A percentile compares a stretch with the other conserved stretches of the same genome.
Conservation (phyloP, 164 flowering plant species). For the Warburgia ugandensis region DNA sequence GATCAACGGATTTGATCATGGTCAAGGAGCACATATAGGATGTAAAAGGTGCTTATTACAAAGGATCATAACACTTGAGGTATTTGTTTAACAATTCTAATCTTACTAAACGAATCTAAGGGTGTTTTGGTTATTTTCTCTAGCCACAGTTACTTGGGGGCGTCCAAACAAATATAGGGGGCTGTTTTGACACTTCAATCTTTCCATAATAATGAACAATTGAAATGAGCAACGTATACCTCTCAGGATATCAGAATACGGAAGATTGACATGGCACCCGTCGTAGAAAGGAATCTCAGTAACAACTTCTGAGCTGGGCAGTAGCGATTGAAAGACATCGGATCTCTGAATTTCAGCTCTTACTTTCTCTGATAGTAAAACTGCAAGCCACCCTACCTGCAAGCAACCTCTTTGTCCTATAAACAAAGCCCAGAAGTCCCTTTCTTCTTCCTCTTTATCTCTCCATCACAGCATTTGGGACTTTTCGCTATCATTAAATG, state of each 20-base stretch:
- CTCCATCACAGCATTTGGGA: background rate
- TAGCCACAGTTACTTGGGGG: too few species aligned
- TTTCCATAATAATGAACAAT: background rate
- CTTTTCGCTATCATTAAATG: background rate
- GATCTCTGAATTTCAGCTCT: background rate
- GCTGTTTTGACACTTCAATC: too few species aligned
- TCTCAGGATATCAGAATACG: constrained; percentile 8
- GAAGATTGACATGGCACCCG: constrained; percentile 7
- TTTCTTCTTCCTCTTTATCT: constrained; percentile 1
- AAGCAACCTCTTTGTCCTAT: background rate
- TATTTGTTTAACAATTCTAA: too few species aligned
- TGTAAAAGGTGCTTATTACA: too few species aligned
- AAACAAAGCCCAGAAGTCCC: background rate
- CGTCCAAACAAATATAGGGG: too few species aligned
- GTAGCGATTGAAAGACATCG: background rate
- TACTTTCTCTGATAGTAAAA: background rate
- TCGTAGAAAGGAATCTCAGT: constrained; percentile 8
- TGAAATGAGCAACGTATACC: background rate
- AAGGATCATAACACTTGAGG: too few species aligned
- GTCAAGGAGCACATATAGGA: too few species aligned
- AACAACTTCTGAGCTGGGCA: background rate
- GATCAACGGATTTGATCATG: too few species aligned
- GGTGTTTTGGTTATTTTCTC: too few species aligned
- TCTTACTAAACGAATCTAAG: too few species aligned
- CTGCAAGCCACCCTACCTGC: background rate